These are phyloP conservation scores for Pseudozyma tsukubaensis DNA, from an alignment of 1,284 basidiomycete genomes.

Conservation along the genomic window DNA sequence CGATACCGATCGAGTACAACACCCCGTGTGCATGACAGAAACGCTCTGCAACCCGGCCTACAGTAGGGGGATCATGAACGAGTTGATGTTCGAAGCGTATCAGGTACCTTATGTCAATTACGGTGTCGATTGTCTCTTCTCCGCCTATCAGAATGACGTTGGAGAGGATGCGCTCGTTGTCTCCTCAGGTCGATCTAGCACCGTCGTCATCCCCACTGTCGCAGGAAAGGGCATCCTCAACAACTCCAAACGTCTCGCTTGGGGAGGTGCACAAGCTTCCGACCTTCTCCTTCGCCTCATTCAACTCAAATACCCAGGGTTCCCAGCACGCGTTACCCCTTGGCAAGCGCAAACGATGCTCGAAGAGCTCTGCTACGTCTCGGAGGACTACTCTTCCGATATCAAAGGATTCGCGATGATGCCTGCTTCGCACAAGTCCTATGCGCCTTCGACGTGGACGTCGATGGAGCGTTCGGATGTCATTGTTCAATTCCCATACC, in stretches of 20 bases:
- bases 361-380: slow-evolving; percentile 86
- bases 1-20: slow-evolving; percentile 80
- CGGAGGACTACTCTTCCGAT: slow-evolving; percentile 80
- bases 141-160: slow-evolving; percentile 75
- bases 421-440: slow-evolving; percentile 78
- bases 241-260: slow-evolving; percentile 77
- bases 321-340: slow-evolving; percentile 74
- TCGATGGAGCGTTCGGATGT: slow-evolving; percentile 71
- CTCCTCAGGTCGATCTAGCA: slow-evolving; percentile 57
- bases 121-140: slow-evolving; percentile 91
- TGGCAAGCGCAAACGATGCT: slow-evolving; percentile 82
- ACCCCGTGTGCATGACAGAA: slow-evolving; percentile 95
- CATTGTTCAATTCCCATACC: slow-evolving; percentile 62
- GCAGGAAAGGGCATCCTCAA: slow-evolving; percentile 58
- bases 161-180: slow-evolving; percentile 60
- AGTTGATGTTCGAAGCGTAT: slow-evolving; percentile 96
- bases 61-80: slow-evolving; percentile 88
- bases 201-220: slow-evolving; percentile 61
- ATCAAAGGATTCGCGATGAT: slow-evolving; percentile 71
- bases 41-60: slow-evolving; percentile 88
- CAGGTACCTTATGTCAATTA: slow-evolving; percentile 86
- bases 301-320: slow-evolving; percentile 94
- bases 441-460: slow-evolving; percentile 71
- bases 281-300: slow-evolving; percentile 92
- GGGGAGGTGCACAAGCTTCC: slow-evolving; percentile 88